These are phyloP conservation scores for Acrocalymma vagum DNA, from an alignment of 2,329 filamentous ascomycete species.

Conservation along the genomic window DNA sequence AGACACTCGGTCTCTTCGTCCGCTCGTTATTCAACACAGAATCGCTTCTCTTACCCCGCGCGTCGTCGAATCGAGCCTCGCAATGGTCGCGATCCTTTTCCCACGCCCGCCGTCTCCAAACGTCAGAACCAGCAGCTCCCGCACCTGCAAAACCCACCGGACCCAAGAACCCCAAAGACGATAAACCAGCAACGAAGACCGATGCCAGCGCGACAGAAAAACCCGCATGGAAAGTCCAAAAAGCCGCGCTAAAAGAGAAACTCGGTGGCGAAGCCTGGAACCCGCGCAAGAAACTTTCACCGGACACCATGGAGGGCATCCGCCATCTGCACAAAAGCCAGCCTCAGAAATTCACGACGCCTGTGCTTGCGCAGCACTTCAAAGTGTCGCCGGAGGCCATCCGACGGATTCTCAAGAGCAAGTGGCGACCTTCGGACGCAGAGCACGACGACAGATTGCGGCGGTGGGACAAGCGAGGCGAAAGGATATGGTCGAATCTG, in stretches of 20 bases:
- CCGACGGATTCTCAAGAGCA: conserved; percentile 82
- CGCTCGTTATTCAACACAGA: conserved; percentile 21
- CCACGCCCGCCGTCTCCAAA: conserved; percentile 11
- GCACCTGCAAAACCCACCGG: conserved; percentile 25
- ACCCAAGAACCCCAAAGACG: conserved; percentile 34
- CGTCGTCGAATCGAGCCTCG: conserved; percentile 4
- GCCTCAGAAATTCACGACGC: conserved; percentile 78
- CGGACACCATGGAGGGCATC: conserved; percentile 91
- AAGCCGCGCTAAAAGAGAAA: conserved; percentile 76
- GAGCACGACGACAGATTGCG: conserved; percentile 53
- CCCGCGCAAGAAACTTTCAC: conserved; percentile 86
- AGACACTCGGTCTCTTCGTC: conserved; percentile 29
- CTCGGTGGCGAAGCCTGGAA: conserved; percentile 80
- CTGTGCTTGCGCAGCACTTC: conserved; percentile 78
- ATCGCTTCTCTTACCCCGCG: conserved; percentile 6
- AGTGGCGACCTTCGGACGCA: conserved; percentile 70
- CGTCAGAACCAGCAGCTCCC: neutral
- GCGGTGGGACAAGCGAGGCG: conserved; percentile 58
- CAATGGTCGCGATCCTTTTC: conserved; percentile 25
- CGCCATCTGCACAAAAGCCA: conserved; percentile 80
- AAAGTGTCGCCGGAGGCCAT: conserved; percentile 88
- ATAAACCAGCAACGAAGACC: conserved; percentile 9
- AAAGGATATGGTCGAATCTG: conserved; percentile 58
- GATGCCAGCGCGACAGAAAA: conserved; percentile 15
- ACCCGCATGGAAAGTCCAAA: conserved; percentile 78